These are phyloP conservation scores for Boletus vermiculosoides DNA, from an alignment of 768 basidiomycete genomes.

Conservation along the genomic window DNA sequence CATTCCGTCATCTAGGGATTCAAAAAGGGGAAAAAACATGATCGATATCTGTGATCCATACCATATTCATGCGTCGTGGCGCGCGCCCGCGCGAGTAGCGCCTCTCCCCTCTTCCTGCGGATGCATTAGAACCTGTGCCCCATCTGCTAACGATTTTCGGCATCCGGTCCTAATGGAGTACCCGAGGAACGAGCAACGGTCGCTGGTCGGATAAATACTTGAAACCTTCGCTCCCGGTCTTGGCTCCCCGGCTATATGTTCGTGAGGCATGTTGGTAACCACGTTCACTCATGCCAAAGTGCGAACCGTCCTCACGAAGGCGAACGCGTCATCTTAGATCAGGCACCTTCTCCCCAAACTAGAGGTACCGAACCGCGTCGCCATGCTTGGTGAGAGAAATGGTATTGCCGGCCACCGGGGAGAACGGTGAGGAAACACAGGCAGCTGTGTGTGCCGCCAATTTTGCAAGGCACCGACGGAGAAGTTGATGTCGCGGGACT, in stretches of 20 bases:
- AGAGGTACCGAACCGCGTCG: slow-evolving; percentile 3
- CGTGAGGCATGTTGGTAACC: slow-evolving; percentile 6
- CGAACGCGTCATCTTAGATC: slow-evolving; percentile 3
- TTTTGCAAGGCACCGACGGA: slow-evolving; percentile 25
- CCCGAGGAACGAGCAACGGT: slow-evolving; percentile 1
- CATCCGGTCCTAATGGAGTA: background rate
- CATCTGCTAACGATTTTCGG: background rate
- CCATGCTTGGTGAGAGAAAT: slow-evolving; percentile 13
- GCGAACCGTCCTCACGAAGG: slow-evolving; percentile 11
- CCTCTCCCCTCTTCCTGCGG: slow-evolving; percentile 4
- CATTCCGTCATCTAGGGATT: slow-evolving; percentile 17
- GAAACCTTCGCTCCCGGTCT: slow-evolving; percentile 8
- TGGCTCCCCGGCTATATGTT: slow-evolving; percentile 1
- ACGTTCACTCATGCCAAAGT: slow-evolving; percentile 8
- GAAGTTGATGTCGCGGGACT: slow-evolving; percentile 16
- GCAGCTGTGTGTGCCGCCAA: background rate
- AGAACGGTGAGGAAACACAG: background rate
- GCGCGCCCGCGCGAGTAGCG: background rate
- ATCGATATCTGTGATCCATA: slow-evolving; percentile 15
- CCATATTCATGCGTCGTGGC: background rate
- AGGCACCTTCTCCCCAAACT: slow-evolving; percentile 7
- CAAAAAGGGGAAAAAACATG: slow-evolving; percentile 4
- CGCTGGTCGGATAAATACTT: slow-evolving; percentile 6
- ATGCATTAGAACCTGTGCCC: slow-evolving; percentile 6
- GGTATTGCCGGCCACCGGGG: slow-evolving; percentile 2